Percentiles rank a stretch among this genome's conserved stretches.
phyloP scores from a whole-genome alignment of 1,284 basidiomycete genomes.

The Coniferiporia weirii region DNA sequence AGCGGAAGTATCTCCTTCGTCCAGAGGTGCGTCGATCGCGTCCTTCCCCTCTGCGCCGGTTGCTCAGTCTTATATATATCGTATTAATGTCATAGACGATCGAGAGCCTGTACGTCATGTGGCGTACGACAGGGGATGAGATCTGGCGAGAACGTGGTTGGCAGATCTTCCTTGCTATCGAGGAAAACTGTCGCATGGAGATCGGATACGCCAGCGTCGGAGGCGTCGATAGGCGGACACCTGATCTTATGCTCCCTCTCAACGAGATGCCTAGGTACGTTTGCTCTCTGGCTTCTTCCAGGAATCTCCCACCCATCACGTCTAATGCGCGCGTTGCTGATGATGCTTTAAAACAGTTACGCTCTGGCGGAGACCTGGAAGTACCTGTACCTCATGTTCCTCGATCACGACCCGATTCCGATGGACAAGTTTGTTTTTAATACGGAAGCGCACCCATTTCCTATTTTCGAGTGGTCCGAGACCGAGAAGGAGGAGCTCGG shows the following conservation, averaged over 20 bases:
- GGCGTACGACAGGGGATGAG: constrained; percentile 63
- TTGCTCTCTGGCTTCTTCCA: too few species aligned
- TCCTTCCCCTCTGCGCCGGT: neutral
- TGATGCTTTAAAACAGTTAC: constrained; percentile 37
- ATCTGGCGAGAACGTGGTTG: constrained; percentile 75
- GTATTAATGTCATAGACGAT: constrained; percentile 50
- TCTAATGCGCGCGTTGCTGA: neutral
- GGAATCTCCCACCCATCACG: too few species aligned
- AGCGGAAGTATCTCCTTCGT: constrained; percentile 46
- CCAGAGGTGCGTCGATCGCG: constrained; percentile 49
- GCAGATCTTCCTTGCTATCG: constrained; percentile 68
- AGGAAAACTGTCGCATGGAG: constrained; percentile 47
- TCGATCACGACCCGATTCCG: constrained; percentile 25
- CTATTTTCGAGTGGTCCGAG: constrained; percentile 28
- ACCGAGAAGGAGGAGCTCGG: constrained; percentile 9
- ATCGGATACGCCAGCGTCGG: constrained; percentile 55
- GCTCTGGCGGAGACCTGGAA: constrained; percentile 66
- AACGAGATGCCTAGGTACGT: constrained; percentile 68
- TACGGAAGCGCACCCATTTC: constrained; percentile 29
- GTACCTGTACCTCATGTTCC: constrained; percentile 26
- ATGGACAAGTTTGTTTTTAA: constrained; percentile 27
- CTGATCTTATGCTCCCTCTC: constrained; percentile 25
- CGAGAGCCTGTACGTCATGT: constrained; percentile 66
- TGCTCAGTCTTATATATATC: neutral
- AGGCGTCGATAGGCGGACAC: constrained; percentile 39